A percentile compares a stretch with the other conserved stretches of the same genome.
These are phyloP conservation scores for Amoeboradix gromovi DNA, from an alignment of 371 early-diverging fungal species.

Conservation along the genomic window DNA sequence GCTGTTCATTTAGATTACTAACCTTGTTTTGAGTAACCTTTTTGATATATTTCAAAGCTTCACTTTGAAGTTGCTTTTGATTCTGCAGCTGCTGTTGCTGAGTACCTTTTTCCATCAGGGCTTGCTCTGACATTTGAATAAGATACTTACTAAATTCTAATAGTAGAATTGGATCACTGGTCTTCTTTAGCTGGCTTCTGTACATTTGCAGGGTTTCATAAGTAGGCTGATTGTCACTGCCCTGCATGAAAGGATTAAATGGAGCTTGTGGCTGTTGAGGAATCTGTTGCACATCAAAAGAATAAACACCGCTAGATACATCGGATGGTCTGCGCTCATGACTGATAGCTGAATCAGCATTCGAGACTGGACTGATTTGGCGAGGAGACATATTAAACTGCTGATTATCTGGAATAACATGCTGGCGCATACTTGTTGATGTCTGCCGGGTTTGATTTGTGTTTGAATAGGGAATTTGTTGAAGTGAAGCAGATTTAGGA, in stretches of 20 bases:
- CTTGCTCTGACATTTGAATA: conserved; percentile 6
- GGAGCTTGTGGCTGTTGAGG: background rate
- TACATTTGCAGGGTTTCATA: conserved; percentile 28
- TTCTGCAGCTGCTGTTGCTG: conserved; percentile 11
- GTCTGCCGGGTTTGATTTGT: background rate
- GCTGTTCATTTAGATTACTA: background rate
- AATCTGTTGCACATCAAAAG: background rate
- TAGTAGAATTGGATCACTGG: conserved; percentile 39
- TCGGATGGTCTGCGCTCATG: background rate
- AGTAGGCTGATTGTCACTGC: background rate
- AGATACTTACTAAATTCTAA: conserved; percentile 50
- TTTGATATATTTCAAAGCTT: conserved; percentile 48
- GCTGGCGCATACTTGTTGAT: background rate
- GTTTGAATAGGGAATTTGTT: background rate
- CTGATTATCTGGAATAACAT: too few species aligned
- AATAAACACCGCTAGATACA: background rate
- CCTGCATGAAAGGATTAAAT: background rate
- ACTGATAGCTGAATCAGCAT: too few species aligned
- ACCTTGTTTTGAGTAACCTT: conserved; percentile 27
- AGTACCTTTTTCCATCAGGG: conserved; percentile 4
- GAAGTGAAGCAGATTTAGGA: background rate
- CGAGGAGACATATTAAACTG: background rate
- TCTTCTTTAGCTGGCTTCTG: conserved; percentile 35
- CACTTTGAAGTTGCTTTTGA: conserved; percentile 7
- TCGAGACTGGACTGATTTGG: background rate